These are phyloP conservation scores for Nothopassalora personata DNA, from an alignment of 2,329 filamentous ascomycete genomes.

Conservation along the genomic window DNA sequence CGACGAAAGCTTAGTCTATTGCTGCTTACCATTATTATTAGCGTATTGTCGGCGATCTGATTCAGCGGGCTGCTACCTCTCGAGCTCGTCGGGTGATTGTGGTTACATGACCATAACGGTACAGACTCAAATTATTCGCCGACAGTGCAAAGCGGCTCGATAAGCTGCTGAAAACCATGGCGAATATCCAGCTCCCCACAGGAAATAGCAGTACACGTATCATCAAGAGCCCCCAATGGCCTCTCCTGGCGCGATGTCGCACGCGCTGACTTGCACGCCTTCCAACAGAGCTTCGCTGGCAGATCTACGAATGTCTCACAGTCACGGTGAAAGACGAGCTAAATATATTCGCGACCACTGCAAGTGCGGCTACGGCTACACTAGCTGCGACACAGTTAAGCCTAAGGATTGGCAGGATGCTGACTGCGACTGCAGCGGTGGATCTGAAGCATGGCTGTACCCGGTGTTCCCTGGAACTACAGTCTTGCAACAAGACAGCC, in stretches of 20 bases:
- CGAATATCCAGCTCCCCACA: no score
- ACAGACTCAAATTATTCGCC: no score
- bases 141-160: no score
- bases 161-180: no score
- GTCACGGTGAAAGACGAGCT: not conserved
- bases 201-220: not conserved
- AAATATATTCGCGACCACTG: not conserved
- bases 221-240: not conserved
- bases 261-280: not conserved
- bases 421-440: not conserved
- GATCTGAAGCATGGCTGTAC: not conserved
- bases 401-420: not conserved
- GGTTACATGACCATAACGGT: no score
- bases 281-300: not conserved
- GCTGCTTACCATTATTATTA: no score
- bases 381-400: not conserved
- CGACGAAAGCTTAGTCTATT: not conserved
- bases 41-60: no score
- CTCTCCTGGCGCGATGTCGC: not conserved
- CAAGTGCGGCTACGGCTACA: not conserved
- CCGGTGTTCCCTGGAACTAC: not conserved
- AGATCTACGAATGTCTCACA: not conserved
- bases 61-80: no score
- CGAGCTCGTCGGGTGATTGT: no score
- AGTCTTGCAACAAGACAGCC: not conserved